A percentile compares a stretch with the other conserved stretches of the same genome.
These are phyloP conservation scores for Posidonia oceanica DNA, from an alignment of 116 monocot genomes.

Conservation along the genomic window DNA sequence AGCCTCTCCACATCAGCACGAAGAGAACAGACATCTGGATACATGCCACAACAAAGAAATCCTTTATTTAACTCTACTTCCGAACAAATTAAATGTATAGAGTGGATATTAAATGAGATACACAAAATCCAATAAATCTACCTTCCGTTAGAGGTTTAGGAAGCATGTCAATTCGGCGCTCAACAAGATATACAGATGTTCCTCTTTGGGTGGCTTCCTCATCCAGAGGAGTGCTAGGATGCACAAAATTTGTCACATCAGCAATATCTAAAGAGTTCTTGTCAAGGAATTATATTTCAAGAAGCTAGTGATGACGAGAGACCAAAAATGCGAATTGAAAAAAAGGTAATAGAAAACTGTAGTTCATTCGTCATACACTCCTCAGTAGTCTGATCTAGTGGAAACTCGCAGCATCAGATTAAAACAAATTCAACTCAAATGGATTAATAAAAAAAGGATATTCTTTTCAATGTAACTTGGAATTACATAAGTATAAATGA, in stretches of 20 bases:
- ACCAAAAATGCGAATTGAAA: background rate
- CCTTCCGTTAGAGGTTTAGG: constrained; percentile 99
- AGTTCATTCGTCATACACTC: background rate
- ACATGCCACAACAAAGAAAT: background rate
- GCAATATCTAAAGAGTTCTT: constrained; percentile 73
- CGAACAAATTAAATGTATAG: background rate
- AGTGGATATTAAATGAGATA: background rate
- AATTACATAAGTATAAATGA: no score
- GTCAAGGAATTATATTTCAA: constrained; percentile 25
- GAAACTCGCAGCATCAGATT: no score
- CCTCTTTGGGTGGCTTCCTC: constrained; percentile 91
- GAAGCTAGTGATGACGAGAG: background rate
- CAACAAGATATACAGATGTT: constrained; percentile 99
- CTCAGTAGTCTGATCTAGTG: no score
- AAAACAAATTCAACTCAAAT: no score
- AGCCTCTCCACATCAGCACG: constrained; percentile 91
- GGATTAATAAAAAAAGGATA: no score
- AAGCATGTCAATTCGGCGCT: constrained; percentile 95
- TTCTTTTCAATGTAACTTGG: no score
- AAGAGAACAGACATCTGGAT: constrained; percentile 93
- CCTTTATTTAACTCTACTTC: background rate
- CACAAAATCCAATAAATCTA: constrained; percentile 8
- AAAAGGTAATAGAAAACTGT: background rate
- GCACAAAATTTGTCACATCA: constrained; percentile 98
- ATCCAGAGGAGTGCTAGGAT: constrained; percentile 89